A percentile compares a stretch with the other conserved stretches of the same genome.
phyloP scores from a whole-genome alignment of 2,329 filamentous ascomycete genomes.

The Ophiostoma populinum region DNA sequence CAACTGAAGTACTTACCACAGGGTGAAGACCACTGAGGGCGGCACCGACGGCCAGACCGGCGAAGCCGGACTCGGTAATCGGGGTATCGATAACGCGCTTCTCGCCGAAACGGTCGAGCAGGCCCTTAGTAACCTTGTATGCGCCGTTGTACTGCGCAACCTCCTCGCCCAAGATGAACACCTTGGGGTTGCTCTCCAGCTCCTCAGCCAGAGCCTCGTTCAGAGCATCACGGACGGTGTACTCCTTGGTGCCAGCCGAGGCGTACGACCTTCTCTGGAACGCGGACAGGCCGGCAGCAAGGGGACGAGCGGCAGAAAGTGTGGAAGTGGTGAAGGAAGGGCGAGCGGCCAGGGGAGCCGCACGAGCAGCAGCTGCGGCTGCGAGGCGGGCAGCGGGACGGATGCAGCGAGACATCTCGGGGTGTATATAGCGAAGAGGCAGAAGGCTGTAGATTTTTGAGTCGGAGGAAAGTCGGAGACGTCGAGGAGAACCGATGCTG shows the following conservation, averaged over 20 bases:
- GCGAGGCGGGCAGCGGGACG: slow-evolving; percentile 27
- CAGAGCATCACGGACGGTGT: slow-evolving; percentile 90
- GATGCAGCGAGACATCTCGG: slow-evolving; percentile 27
- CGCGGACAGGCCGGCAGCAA: slow-evolving; percentile 3
- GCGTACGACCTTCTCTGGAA: slow-evolving; percentile 38
- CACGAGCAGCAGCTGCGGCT: slow-evolving; percentile 17
- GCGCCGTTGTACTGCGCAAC: slow-evolving; percentile 99
- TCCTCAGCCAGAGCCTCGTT: slow-evolving; percentile 98
- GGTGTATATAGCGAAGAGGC: neutral
- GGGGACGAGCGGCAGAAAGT: slow-evolving; percentile 15
- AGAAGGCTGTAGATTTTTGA: neutral
- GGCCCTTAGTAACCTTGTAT: slow-evolving; percentile 98
- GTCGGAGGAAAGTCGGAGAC: neutral
- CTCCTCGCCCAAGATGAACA: slow-evolving; percentile 93
- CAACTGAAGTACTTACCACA: slow-evolving; percentile 54
- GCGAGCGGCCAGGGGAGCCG: slow-evolving; percentile 13
- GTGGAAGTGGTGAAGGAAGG: slow-evolving; percentile 7
- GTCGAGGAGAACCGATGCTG: too few species aligned
- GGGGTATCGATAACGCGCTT: slow-evolving; percentile 96
- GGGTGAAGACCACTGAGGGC: slow-evolving; percentile 89
- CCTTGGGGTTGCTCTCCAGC: slow-evolving; percentile 84
- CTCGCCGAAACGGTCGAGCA: slow-evolving; percentile 91
- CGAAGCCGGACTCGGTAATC: slow-evolving; percentile 95
- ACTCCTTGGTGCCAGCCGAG: slow-evolving; percentile 59
- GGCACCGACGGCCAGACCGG: slow-evolving; percentile 82